Conservation (phyloP, 2,329 filamentous ascomycete species). For the Diplodia sapinea region DNA sequence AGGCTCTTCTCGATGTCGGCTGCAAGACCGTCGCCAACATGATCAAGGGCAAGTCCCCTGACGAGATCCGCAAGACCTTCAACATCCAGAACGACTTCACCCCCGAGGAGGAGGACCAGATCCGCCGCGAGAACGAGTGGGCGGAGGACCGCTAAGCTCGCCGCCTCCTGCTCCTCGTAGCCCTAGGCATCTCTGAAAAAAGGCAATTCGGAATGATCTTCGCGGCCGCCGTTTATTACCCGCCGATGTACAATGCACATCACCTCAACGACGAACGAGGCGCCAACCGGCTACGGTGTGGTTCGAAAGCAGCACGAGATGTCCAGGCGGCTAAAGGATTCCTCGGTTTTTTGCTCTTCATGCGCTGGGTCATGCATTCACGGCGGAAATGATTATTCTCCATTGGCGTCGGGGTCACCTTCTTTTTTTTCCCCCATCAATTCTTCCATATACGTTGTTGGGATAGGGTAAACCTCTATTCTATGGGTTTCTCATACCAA, state of each 20-base stretch:
- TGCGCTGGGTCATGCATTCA: conserved; percentile 20
- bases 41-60: conserved; percentile 99
- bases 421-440: background rate
- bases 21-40: conserved; percentile 99
- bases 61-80: conserved; percentile 99
- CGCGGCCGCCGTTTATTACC: background rate
- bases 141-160: conserved; percentile 43
- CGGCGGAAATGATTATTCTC: conserved; percentile 4
- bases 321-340: background rate
- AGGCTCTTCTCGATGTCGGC: conserved; percentile 93
- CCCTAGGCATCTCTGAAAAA: too few relatives aligned
- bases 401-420: background rate
- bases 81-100: conserved; percentile 99
- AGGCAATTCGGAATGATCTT: background rate
- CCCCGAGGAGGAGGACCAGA: conserved; percentile 98
- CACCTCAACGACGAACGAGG: background rate
- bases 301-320: background rate
- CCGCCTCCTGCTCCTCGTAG: background rate
- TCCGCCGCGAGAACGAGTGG: conserved; percentile 62
- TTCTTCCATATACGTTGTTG: conserved; percentile 8
- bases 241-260: background rate
- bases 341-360: background rate
- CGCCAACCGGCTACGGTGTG: background rate
- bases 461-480: conserved; percentile 15
- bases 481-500: background rate